phyloP scores from a whole-genome alignment of 805 yeast genomes.

The Naumovozyma dairenensis region DNA sequence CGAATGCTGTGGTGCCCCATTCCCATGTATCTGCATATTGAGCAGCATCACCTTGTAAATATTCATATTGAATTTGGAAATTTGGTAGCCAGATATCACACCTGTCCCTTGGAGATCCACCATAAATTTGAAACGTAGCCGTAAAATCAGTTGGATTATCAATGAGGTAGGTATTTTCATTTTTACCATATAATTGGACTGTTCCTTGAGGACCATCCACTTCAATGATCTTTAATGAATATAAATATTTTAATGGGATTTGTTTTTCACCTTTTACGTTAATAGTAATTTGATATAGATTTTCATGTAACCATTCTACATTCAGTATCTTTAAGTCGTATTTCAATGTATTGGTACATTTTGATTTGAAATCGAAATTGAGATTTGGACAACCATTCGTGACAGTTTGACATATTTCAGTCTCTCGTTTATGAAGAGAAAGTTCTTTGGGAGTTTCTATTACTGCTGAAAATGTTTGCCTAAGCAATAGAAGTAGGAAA shows the following conservation, averaged over 20 bases:
- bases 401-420: background rate
- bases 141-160: conserved; percentile 16
- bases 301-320: conserved; percentile 7
- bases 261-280: conserved; percentile 11
- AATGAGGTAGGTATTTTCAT: conserved; percentile 9
- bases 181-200: conserved; percentile 10
- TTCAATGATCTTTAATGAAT: conserved; percentile 11
- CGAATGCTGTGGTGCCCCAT: conserved; percentile 13
- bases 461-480: too few species aligned
- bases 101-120: conserved; percentile 2
- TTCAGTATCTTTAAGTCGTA: conserved; percentile 9
- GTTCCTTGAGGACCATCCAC: conserved; percentile 12
- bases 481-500: too few species aligned
- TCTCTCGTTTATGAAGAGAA: too few species aligned
- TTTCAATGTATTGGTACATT: conserved; percentile 5
- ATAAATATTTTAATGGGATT: conserved; percentile 10
- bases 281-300: conserved; percentile 12
- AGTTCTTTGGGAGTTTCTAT: too few species aligned
- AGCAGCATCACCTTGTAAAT: conserved; percentile 7
- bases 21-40: conserved; percentile 7
- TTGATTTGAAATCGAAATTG: conserved; percentile 9
- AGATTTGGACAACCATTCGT: conserved; percentile 11
- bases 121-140: conserved; percentile 14
- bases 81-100: conserved; percentile 14
- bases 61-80: conserved; percentile 15